Percentiles rank a stretch among this genome's conserved stretches.
phyloP scores from a whole-genome alignment of 805 yeast species.

The Starmerella sirachaensis region DNA sequence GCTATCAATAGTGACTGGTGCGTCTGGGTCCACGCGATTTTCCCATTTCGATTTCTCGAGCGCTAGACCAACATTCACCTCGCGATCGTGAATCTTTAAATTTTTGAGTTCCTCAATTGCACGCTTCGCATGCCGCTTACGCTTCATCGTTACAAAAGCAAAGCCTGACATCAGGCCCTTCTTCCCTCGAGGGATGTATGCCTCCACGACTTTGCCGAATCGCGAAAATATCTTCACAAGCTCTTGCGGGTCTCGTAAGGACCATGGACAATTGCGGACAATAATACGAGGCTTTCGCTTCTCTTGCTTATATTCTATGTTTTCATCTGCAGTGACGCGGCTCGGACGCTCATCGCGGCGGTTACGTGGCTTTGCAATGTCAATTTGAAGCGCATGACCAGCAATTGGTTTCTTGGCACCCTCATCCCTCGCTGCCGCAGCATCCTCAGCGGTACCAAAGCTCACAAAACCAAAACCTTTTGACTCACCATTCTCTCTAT shows the following conservation, averaged over 20 bases:
- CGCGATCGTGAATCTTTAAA: constrained; percentile 74
- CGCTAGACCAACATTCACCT: constrained; percentile 90
- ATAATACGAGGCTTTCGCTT: constrained; percentile 79
- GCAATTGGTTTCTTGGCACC: constrained; percentile 51
- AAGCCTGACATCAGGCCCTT: constrained; percentile 90
- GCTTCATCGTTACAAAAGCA: constrained; percentile 86
- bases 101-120: constrained; percentile 70
- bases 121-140: constrained; percentile 57
- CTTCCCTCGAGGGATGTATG: constrained; percentile 72
- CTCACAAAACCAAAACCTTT: constrained; percentile 95
- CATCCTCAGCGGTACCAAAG: constrained; percentile 75
- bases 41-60: constrained; percentile 78
- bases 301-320: constrained; percentile 29
- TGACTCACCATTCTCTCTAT: constrained; percentile 54
- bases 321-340: constrained; percentile 7
- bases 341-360: constrained; percentile 35
- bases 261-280: constrained; percentile 92
- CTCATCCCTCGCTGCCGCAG: constrained; percentile 56
- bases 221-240: constrained; percentile 57
- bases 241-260: constrained; percentile 64
- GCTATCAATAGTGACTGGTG: constrained; percentile 25
- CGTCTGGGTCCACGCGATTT: constrained; percentile 32
- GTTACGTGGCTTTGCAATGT: constrained; percentile 85
- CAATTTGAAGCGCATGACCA: constrained; percentile 57
- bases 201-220: constrained; percentile 81